Base-by-base conservation (phyloP, 345 rosid species). In the Citrus medica region DNA sequence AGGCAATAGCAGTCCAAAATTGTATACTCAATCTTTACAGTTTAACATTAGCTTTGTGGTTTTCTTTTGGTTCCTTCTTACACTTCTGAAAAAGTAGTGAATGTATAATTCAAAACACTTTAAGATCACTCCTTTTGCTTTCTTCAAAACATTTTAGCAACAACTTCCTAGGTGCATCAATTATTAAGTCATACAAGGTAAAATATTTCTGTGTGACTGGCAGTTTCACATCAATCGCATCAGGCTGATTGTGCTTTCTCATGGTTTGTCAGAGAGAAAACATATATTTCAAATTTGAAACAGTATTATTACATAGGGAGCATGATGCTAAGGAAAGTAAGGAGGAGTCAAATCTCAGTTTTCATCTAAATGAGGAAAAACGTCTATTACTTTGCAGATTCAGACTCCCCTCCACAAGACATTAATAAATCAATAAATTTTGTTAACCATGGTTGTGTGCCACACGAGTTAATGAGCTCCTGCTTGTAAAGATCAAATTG, bases 341-440 rank as follows among this genome's bases (percentile, higher is more conserved):
- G 3, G 35, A 27, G 16, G 28, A 69, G 22, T 69, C 56, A 69
- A 9, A 69, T 69, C 73, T 42, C 22, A 69, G 17, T 69, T 56
- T 71, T 55, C 46, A 46, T 72, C 35, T 56, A 4, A 25, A 48
- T 48, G 25, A 28, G 0, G 16, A 48, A 10, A 6, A 63, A 64
- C 63, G 19, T 46, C 51, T 53, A 79, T 85, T 84, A 92, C 96
- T 89, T 91, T 78, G 89, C 95, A 82, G 90, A 95, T 89, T 90
- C 94, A 33, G 98, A 94, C 81, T 92, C 94, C 69, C 91, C 97
- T 79, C 97, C 99, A 56, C 87, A 92, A 1, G 95, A 88, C 97
- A 90, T 89, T 73, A 90, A 80, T 33, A 92, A 92, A 82, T 90
- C 95, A 79, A 95, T 90, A 51, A 91, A 91, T 85, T 92, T 46